Evolutionary conservation across 495 filamentous ascomycete species (phyloP).

Genomic region (Xylaria venustula): DNA sequence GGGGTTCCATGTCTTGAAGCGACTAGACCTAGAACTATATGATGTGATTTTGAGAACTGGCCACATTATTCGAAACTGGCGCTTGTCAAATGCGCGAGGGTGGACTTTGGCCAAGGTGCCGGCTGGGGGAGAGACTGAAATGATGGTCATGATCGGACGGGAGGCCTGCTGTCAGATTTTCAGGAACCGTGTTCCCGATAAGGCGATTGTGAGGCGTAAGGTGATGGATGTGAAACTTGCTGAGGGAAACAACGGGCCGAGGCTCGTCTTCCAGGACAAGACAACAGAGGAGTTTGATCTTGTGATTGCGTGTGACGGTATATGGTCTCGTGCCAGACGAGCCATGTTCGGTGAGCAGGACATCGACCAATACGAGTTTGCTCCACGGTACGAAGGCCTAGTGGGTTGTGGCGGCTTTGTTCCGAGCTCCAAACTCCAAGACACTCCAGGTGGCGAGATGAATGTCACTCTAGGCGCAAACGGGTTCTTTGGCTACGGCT

Average conservation of each 20-base stretch:
- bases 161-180: slow-evolving; percentile 10
- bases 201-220: slow-evolving; percentile 7
- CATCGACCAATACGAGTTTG: slow-evolving; percentile 34
- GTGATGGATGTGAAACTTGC: slow-evolving; percentile 11
- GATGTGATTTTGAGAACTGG: slow-evolving; percentile 3
- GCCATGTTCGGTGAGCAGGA: slow-evolving; percentile 40
- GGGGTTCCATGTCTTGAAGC: slow-evolving; percentile 8
- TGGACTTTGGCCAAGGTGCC: slow-evolving; percentile 1
- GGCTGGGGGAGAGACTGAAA: background rate
- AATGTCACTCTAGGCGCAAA: slow-evolving; percentile 52
- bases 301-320: slow-evolving; percentile 62
- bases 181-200: background rate
- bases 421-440: slow-evolving; percentile 25
- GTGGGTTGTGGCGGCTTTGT: slow-evolving; percentile 57
- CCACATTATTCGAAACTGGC: slow-evolving; percentile 4
- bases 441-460: slow-evolving; percentile 41
- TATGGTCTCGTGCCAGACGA: slow-evolving; percentile 49
- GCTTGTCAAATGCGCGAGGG: slow-evolving; percentile 9
- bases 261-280: slow-evolving; percentile 33
- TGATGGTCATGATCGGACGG: slow-evolving; percentile 9
- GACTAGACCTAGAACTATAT: slow-evolving; percentile 1
- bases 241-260: slow-evolving; percentile 12
- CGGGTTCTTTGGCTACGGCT: slow-evolving; percentile 60
- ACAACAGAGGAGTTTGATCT: slow-evolving; percentile 46
- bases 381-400: slow-evolving; percentile 35